A percentile compares a stretch with the other conserved stretches of the same genome.
These are phyloP conservation scores for Ormosia emarginata DNA, from an alignment of 306 rosid genomes.

Conservation along the genomic window DNA sequence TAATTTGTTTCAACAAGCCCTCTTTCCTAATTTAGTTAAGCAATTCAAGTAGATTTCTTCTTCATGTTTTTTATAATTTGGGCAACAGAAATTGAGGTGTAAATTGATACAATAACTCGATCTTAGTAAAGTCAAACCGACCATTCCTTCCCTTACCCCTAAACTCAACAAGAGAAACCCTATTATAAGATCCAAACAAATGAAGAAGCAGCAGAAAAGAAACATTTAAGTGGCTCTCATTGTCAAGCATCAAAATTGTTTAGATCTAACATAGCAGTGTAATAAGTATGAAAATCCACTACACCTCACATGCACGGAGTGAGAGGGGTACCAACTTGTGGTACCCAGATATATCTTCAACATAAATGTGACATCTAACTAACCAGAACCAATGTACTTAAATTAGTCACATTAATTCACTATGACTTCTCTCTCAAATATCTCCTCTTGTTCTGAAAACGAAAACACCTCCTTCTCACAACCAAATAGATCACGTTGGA, in stretches of 20 bases:
- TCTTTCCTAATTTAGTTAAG: neutral
- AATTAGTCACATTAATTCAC: neutral
- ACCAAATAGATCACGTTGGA: neutral
- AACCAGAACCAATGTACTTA: neutral
- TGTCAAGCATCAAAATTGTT: neutral
- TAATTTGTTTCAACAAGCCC: neutral
- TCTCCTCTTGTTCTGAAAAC: neutral
- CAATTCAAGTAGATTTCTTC: neutral
- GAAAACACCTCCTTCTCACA: neutral
- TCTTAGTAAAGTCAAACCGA: neutral
- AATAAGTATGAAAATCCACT: neutral
- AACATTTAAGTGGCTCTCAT: neutral
- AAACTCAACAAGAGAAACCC: neutral
- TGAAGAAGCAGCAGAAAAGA: neutral
- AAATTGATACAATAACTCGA: neutral
- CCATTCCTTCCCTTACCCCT: neutral
- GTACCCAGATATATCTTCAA: conserved; percentile 10
- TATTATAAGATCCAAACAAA: neutral
- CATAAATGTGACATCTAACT: conserved; percentile 11
- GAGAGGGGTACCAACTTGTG: neutral
- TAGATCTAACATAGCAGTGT: neutral
- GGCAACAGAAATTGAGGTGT: neutral
- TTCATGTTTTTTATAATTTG: neutral
- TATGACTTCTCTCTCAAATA: neutral
- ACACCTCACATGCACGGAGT: conserved; percentile 16